Percentiles rank a stretch among this genome's conserved stretches.
These are phyloP conservation scores for Candida sp. DNA, from an alignment of 1,139 yeast species.

Conservation along the genomic window DNA sequence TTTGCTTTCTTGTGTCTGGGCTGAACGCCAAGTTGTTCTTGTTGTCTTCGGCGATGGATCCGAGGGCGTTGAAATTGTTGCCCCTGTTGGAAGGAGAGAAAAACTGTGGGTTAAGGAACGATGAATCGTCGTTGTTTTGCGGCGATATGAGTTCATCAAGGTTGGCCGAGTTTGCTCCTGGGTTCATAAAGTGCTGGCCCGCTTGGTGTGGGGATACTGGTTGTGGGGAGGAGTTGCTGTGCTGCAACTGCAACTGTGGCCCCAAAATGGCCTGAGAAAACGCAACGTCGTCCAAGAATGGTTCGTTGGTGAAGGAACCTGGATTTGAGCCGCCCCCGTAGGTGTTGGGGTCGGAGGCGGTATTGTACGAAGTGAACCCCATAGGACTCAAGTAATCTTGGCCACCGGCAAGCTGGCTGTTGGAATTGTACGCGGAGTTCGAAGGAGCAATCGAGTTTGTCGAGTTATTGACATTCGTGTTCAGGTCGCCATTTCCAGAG, in stretches of 20 bases:
- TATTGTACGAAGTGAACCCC: conserved; percentile 11
- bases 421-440: conserved; percentile 14
- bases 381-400: conserved; percentile 16
- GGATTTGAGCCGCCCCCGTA: conserved; percentile 14
- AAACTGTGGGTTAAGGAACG: conserved; percentile 43
- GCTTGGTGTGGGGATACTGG: conserved; percentile 16
- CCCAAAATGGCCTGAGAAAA: conserved; percentile 18
- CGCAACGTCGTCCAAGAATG: conserved; percentile 35
- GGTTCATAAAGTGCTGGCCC: conserved; percentile 16
- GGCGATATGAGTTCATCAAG: conserved; percentile 45
- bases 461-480: conserved; percentile 5
- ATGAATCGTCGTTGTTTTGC: conserved; percentile 18
- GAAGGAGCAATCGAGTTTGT: conserved; percentile 2
- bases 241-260: conserved; percentile 17
- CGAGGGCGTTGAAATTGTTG: conserved; percentile 29
- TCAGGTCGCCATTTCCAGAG: conserved; percentile 4
- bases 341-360: conserved; percentile 9
- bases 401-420: conserved; percentile 10
- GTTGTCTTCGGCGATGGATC: conserved; percentile 35
- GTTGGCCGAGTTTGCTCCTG: conserved; percentile 21
- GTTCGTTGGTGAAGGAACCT: conserved; percentile 33
- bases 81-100: conserved; percentile 42
- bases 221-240: conserved; percentile 11
- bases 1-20: conserved; percentile 39
- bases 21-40: conserved; percentile 22